Conservation (phyloP, 192 early-diverging fungal species). For the Gorgonomyces haynaldii region DNA sequence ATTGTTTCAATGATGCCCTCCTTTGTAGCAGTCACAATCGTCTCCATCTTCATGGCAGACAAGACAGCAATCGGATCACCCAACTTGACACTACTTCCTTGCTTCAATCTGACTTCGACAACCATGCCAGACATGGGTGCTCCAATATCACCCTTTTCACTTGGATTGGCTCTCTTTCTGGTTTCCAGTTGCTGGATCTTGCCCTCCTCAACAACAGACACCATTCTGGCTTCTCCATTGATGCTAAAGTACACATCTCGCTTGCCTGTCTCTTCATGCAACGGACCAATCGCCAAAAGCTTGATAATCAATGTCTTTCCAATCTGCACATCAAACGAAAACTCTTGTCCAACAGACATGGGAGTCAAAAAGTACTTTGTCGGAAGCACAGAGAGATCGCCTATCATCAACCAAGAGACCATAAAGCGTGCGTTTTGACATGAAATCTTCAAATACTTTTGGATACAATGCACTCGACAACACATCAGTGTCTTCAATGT, state of each 20-base stretch:
- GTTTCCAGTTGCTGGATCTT: slow-evolving; percentile 1
- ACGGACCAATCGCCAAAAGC: slow-evolving; percentile 76
- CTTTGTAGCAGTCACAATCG: slow-evolving; percentile 70
- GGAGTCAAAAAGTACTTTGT: slow-evolving; percentile 85
- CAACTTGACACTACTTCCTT: slow-evolving; percentile 69
- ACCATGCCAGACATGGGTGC: slow-evolving; percentile 97
- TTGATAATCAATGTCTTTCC: slow-evolving; percentile 87
- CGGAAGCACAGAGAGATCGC: slow-evolving; percentile 80
- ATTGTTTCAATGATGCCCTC: slow-evolving; percentile 58
- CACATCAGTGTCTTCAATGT: slow-evolving; percentile 63
- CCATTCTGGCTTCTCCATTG: slow-evolving; percentile 86
- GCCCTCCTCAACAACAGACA: slow-evolving; percentile 39
- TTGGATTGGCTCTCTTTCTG: slow-evolving; percentile 59
- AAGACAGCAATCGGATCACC: slow-evolving; percentile 87
- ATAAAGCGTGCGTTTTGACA: slow-evolving; percentile 16
- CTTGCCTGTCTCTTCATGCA: slow-evolving; percentile 58
- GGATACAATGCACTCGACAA: slow-evolving; percentile 85
- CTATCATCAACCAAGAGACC: slow-evolving; percentile 73
- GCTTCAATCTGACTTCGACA: slow-evolving; percentile 78
- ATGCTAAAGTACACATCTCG: slow-evolving; percentile 94
- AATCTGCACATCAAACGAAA: slow-evolving; percentile 71
- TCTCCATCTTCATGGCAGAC: slow-evolving; percentile 94
- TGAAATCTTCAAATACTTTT: slow-evolving; percentile 38
- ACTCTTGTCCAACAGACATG: slow-evolving; percentile 78
- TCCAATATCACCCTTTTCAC: slow-evolving; percentile 68